Conservation (phyloP, 1,284 basidiomycete genomes). For the Rhodotorula sp. region DNA sequence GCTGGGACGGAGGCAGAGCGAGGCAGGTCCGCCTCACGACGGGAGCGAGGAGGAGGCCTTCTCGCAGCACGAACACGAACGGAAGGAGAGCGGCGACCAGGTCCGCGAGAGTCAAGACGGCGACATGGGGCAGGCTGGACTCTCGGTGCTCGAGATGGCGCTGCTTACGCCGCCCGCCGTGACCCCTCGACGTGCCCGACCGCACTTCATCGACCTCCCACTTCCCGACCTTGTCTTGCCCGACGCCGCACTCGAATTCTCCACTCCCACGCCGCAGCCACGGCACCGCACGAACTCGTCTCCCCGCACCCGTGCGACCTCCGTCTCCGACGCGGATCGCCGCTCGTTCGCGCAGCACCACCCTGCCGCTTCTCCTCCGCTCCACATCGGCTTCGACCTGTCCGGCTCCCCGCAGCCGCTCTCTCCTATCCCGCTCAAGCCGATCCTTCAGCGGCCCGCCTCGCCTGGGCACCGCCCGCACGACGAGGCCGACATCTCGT, state of each 20-base stretch:
- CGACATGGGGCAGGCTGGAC: slow-evolving; percentile 11
- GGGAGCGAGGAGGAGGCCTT: background rate
- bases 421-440: slow-evolving; percentile 26
- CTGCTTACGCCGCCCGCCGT: background rate
- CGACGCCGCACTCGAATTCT: slow-evolving; percentile 18
- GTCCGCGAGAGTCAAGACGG: slow-evolving; percentile 24
- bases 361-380: slow-evolving; percentile 11
- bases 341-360: background rate
- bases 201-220: slow-evolving; percentile 30
- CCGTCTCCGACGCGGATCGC: slow-evolving; percentile 5
- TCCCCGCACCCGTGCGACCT: background rate
- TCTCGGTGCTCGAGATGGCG: background rate
- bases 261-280: background rate
- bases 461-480: background rate
- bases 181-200: background rate
- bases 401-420: slow-evolving; percentile 17
- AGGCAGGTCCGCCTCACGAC: background rate
- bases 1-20: slow-evolving; percentile 6
- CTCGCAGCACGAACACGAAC: background rate
- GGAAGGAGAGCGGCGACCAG: background rate
- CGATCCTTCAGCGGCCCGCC: slow-evolving; percentile 27
- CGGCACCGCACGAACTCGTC: too few relatives aligned
- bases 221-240: slow-evolving; percentile 37
- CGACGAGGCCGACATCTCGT: slow-evolving; percentile 18
- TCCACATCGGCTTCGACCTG: slow-evolving; percentile 27